Percentiles rank a stretch among this genome's conserved stretches.
Evolutionary conservation across 495 filamentous ascomycete genomes (phyloP).

Genomic region (Mytilinidion resinicola): DNA sequence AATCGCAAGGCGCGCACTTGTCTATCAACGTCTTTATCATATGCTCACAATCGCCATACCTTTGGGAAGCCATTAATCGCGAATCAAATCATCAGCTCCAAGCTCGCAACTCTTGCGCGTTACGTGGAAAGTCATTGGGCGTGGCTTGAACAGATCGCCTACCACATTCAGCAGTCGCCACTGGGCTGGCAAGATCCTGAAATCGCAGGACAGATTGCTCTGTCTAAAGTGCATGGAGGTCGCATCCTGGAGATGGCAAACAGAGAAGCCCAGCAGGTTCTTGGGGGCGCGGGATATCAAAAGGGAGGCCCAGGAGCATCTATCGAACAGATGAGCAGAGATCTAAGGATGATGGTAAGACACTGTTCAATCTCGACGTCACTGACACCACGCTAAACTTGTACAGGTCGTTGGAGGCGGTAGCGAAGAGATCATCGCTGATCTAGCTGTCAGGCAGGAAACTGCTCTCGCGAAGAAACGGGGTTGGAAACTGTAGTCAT

Average conservation of each 20-base stretch:
- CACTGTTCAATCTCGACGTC: not conserved
- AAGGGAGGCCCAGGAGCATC: constrained; percentile 46
- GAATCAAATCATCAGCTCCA: constrained; percentile 35
- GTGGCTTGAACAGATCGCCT: constrained; percentile 45
- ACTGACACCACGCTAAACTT: too few species aligned
- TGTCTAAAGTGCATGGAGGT: constrained; percentile 53
- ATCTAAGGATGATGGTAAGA: constrained; percentile 46
- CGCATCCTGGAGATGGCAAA: constrained; percentile 50
- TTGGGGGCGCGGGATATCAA: constrained; percentile 54
- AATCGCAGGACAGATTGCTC: constrained; percentile 36
- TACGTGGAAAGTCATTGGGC: constrained; percentile 38
- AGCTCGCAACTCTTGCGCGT: constrained; percentile 35
- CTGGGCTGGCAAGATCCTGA: constrained; percentile 34
- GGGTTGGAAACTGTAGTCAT: constrained; percentile 27
- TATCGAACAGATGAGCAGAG: constrained; percentile 53
- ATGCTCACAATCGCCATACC: constrained; percentile 36
- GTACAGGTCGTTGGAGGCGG: constrained; percentile 47
- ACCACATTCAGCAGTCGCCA: constrained; percentile 31
- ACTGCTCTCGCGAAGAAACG: constrained; percentile 27
- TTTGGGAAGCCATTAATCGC: constrained; percentile 36
- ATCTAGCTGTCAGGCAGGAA: constrained; percentile 47
- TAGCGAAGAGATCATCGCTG: constrained; percentile 52
- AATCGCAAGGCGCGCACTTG: constrained; percentile 36
- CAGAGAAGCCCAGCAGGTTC: constrained; percentile 55
- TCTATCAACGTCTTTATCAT: constrained; percentile 28